Percentiles rank a stretch among this genome's conserved stretches.
These are phyloP conservation scores for Cladochytrium tenue DNA, from an alignment of 371 early-diverging fungal genomes.

Conservation along the genomic window DNA sequence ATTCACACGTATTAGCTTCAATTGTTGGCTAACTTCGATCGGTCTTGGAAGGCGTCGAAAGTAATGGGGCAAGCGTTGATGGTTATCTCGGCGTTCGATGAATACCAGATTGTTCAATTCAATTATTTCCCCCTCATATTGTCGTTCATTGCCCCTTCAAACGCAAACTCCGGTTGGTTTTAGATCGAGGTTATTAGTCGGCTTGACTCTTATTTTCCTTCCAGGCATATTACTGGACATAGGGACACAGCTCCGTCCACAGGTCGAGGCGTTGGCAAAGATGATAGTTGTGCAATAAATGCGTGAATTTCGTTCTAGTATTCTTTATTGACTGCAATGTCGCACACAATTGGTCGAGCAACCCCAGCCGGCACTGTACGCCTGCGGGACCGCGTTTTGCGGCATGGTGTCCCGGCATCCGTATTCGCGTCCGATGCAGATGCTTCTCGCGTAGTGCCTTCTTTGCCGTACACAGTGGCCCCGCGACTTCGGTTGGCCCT, in stretches of 20 bases:
- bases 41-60: constrained; percentile 21
- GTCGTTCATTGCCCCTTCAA: constrained; percentile 26
- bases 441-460: background rate
- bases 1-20: background rate
- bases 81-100: constrained; percentile 30
- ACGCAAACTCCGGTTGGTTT: constrained; percentile 32
- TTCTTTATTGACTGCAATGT: too few species aligned
- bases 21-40: background rate
- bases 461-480: background rate
- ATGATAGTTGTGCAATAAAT: too few species aligned
- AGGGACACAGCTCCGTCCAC: background rate
- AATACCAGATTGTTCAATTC: constrained; percentile 37
- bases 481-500: background rate
- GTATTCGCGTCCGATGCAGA: background rate
- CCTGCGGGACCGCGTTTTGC: background rate
- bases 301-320: too few species aligned
- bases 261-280: background rate
- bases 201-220: too few species aligned
- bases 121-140: constrained; percentile 30
- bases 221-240: background rate
- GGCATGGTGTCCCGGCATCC: background rate
- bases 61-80: constrained; percentile 30
- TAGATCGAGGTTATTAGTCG: too few species aligned
- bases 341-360: too few species aligned
- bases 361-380: background rate